phyloP scores from a whole-genome alignment of 768 basidiomycete species.

The Nidularia pulvinata region DNA sequence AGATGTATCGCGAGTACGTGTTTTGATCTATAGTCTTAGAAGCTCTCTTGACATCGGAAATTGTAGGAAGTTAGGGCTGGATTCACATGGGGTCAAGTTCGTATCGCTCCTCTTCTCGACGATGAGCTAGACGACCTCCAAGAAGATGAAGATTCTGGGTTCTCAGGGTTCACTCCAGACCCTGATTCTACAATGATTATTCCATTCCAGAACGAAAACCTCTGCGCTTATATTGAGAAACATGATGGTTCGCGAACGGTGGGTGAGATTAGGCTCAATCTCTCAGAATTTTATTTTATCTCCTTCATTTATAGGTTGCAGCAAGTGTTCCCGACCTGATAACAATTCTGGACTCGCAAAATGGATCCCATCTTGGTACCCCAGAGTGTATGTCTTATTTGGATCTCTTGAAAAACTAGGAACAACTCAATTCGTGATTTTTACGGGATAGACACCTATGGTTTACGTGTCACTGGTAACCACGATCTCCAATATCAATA shows the following conservation, averaged over 20 bases:
- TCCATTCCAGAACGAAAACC: constrained; percentile 66
- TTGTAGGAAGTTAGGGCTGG: constrained; percentile 29
- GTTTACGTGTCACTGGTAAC: constrained; percentile 58
- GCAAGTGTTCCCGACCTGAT: constrained; percentile 69
- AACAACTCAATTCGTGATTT: no score
- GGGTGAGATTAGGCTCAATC: neutral
- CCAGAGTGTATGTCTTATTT: constrained; percentile 34
- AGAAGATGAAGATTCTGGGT: constrained; percentile 14
- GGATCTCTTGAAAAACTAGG: neutral
- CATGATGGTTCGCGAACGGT: constrained; percentile 22
- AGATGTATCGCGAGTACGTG: constrained; percentile 34
- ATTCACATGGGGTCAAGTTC: constrained; percentile 32
- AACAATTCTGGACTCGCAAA: constrained; percentile 61
- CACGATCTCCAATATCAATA: constrained; percentile 22
- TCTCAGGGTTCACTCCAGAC: constrained; percentile 2
- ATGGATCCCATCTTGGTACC: constrained; percentile 60
- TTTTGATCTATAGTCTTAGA: neutral
- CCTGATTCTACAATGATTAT: constrained; percentile 35
- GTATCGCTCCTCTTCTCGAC: constrained; percentile 20
- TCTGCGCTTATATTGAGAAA: constrained; percentile 41
- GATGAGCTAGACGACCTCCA: no score
- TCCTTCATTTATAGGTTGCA: constrained; percentile 28
- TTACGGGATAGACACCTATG: constrained; percentile 44
- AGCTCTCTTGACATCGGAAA: neutral
- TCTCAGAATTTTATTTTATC: neutral